Percentiles rank a stretch among this genome's conserved stretches.
Evolutionary conservation across 768 basidiomycete genomes (phyloP).

Genomic region (Macrolepiota albuminosa): DNA sequence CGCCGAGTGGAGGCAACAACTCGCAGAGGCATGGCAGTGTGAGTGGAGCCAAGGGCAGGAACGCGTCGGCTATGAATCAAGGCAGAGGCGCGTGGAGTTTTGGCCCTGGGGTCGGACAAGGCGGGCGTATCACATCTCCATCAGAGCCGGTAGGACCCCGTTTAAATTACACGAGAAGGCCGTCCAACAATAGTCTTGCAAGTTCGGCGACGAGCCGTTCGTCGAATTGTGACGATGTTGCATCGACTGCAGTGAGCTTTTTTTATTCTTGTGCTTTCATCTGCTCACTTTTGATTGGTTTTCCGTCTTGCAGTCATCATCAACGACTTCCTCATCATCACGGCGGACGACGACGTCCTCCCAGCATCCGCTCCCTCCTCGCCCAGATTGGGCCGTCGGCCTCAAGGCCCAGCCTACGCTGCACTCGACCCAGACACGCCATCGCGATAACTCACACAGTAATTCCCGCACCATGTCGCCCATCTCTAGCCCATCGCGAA

Average conservation of each 20-base stretch:
- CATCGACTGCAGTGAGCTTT: conserved; percentile 68
- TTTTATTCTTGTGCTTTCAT: conserved; percentile 2
- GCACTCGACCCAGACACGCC: conserved; percentile 43
- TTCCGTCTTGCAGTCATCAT: conserved; percentile 50
- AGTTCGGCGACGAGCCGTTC: conserved; percentile 50
- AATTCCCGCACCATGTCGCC: conserved; percentile 39
- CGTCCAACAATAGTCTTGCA: conserved; percentile 42
- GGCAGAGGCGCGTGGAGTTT: conserved; percentile 57
- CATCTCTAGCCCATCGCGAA: conserved; percentile 31
- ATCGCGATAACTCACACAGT: conserved; percentile 44
- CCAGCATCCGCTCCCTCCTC: conserved; percentile 69
- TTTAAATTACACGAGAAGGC: conserved; percentile 47
- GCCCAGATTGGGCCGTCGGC: conserved; percentile 89
- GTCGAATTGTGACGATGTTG: conserved; percentile 62
- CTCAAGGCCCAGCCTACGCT: conserved; percentile 72
- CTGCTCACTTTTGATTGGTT: conserved; percentile 6
- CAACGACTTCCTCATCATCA: conserved; percentile 75
- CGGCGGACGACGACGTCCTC: conserved; percentile 69
- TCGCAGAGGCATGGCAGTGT: conserved; percentile 23
- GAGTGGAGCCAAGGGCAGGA: conserved; percentile 27
- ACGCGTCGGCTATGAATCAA: conserved; percentile 28
- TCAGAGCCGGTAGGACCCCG: conserved; percentile 63
- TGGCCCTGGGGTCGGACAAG: conserved; percentile 55
- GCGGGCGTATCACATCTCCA: conserved; percentile 33
- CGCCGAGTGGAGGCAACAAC: conserved; percentile 27